Evolutionary conservation across 345 rosid species (phyloP).

Genomic region (Citrus reticulata): DNA sequence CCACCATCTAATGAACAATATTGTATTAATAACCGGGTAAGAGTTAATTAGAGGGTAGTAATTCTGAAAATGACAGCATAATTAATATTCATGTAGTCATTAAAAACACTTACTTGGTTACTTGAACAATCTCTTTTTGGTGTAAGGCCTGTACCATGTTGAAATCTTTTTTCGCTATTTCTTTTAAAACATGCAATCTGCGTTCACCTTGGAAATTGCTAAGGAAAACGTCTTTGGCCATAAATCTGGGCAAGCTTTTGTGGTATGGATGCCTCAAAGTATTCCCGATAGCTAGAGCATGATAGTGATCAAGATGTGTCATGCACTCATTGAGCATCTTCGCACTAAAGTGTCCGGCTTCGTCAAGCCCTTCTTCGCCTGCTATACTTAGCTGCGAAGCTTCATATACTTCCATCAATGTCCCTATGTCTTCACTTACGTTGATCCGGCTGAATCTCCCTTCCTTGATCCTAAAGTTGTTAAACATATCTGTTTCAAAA

Average conservation of each 20-base stretch:
- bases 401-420: slow-evolving; percentile 42
- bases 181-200: neutral
- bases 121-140: slow-evolving; percentile 27
- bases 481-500: slow-evolving; percentile 30
- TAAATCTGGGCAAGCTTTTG: slow-evolving; percentile 39
- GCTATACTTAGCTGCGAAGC: slow-evolving; percentile 49
- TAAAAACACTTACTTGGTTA: slow-evolving; percentile 25
- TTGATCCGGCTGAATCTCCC: slow-evolving; percentile 15
- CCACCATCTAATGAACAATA: slow-evolving; percentile 52
- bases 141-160: neutral
- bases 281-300: slow-evolving; percentile 16
- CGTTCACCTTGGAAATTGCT: slow-evolving; percentile 10
- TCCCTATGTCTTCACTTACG: slow-evolving; percentile 22
- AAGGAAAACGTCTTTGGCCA: slow-evolving; percentile 19
- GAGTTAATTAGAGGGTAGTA: neutral
- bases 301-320: slow-evolving; percentile 1
- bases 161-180: neutral
- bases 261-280: slow-evolving; percentile 39
- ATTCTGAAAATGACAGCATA: neutral
- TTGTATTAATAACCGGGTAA: too few relatives aligned
- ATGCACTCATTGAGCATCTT: slow-evolving; percentile 20
- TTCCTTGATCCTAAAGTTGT: slow-evolving; percentile 21
- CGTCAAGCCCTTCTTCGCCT: slow-evolving; percentile 48
- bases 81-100: neutral
- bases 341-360: slow-evolving; percentile 22